Evolutionary conservation across 2,329 filamentous ascomycete genomes (phyloP).

Genomic region (Metarhizium rileyi): DNA sequence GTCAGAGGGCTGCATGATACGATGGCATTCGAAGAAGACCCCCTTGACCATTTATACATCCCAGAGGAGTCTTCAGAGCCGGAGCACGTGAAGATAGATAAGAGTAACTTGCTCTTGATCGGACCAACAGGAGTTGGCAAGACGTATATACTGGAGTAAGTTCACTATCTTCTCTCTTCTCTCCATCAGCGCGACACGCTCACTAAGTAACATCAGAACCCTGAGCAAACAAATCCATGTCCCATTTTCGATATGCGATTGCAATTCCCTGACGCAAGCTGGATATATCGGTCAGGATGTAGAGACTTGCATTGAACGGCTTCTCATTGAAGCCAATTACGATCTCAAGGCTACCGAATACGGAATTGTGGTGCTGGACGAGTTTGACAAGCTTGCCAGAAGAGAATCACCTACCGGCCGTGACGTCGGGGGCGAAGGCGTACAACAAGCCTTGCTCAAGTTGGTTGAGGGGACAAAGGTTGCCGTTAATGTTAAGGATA

Average conservation of each 20-base stretch:
- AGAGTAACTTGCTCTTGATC: constrained; percentile 85
- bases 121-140: constrained; percentile 94
- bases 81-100: constrained; percentile 67
- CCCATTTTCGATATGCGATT: constrained; percentile 91
- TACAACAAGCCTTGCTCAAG: constrained; percentile 91
- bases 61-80: constrained; percentile 35
- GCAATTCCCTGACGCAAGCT: constrained; percentile 90
- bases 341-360: constrained; percentile 75
- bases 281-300: constrained; percentile 97
- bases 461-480: constrained; percentile 94
- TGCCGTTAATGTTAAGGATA: constrained; percentile 80
- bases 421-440: constrained; percentile 91
- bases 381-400: constrained; percentile 94
- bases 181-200: not conserved
- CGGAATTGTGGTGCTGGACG: constrained; percentile 91
- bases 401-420: constrained; percentile 80
- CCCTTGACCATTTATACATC: constrained; percentile 35
- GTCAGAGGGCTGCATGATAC: constrained; percentile 31
- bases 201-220: constrained; percentile 49
- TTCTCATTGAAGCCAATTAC: constrained; percentile 85
- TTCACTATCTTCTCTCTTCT: not conserved
- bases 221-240: constrained; percentile 88
- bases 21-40: constrained; percentile 19
- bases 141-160: constrained; percentile 76
- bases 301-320: constrained; percentile 85